Percentiles rank a stretch among this genome's conserved stretches.
Evolutionary conservation across 352 stramenopile species (phyloP).

Genomic region (Phytopythium kandeliae): DNA sequence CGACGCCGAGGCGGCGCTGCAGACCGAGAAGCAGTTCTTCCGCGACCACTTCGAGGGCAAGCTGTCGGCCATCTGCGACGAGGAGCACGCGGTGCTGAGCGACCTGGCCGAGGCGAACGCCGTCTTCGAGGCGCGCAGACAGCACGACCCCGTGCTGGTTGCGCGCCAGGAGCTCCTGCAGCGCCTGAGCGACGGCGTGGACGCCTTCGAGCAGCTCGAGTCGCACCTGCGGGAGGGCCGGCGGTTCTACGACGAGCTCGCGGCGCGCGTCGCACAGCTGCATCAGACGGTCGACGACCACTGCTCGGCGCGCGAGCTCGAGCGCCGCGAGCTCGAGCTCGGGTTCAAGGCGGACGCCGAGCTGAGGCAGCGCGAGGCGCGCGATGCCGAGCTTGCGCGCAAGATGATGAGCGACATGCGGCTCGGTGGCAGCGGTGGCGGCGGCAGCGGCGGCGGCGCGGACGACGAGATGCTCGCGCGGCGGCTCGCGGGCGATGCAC

Average conservation of each 20-base stretch:
- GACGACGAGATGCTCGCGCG: conserved; percentile 57
- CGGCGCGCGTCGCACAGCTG: conserved; percentile 46
- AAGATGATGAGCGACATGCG: conserved; percentile 75
- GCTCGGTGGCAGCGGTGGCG: conserved; percentile 18
- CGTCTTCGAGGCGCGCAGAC: conserved; percentile 54
- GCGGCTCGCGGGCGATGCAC: conserved; percentile 36
- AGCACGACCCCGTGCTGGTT: conserved; percentile 44
- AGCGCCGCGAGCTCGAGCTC: conserved; percentile 70
- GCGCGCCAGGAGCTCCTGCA: conserved; percentile 58
- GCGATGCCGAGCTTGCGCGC: conserved; percentile 48
- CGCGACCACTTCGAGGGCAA: conserved; percentile 53
- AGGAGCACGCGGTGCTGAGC: conserved; percentile 36
- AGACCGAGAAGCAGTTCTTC: conserved; percentile 56
- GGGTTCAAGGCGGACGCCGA: conserved; percentile 53
- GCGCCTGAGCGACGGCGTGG: conserved; percentile 54
- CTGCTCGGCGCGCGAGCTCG: conserved; percentile 55
- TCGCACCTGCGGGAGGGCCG: conserved; percentile 66
- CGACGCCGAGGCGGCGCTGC: conserved; percentile 27
- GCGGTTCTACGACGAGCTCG: conserved; percentile 62
- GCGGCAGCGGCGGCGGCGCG: conserved; percentile 8
- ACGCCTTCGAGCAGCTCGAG: conserved; percentile 71
- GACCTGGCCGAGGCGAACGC: conserved; percentile 40
- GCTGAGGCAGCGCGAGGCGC: conserved; percentile 37
- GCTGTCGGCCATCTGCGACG: conserved; percentile 39
- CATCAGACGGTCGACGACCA: conserved; percentile 73